A percentile compares a stretch with the other conserved stretches of the same genome.
Evolutionary conservation across 768 basidiomycete species (phyloP).

Genomic region (Suillus sp.): DNA sequence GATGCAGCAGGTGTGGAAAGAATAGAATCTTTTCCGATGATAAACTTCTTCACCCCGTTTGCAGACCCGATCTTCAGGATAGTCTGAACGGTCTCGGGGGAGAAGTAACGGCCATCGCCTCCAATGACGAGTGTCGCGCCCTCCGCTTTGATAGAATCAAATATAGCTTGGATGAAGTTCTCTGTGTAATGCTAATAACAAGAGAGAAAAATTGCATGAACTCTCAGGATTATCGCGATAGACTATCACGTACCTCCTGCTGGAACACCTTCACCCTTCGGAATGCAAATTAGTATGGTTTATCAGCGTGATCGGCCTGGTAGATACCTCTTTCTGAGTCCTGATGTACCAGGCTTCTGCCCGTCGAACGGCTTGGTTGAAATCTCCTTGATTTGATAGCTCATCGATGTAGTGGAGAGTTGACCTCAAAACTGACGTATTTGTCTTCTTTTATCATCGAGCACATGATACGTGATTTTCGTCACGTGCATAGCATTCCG

Average conservation of each 20-base stretch:
- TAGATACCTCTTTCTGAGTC: constrained; percentile 86
- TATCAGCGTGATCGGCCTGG: constrained; percentile 16
- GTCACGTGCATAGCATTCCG: constrained; percentile 11
- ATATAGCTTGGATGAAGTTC: constrained; percentile 95
- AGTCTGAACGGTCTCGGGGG: constrained; percentile 81
- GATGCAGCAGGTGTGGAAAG: constrained; percentile 97
- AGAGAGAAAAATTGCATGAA: constrained; percentile 14
- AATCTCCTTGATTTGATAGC: constrained; percentile 61
- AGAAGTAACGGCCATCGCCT: constrained; percentile 95
- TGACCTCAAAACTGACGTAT: neutral
- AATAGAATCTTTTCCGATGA: constrained; percentile 89
- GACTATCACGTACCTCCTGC: constrained; percentile 66
- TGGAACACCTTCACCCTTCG: constrained; percentile 96
- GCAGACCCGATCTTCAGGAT: constrained; percentile 94
- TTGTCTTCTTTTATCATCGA: constrained; percentile 21
- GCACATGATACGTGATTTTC: constrained; percentile 13
- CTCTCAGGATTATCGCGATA: constrained; percentile 16
- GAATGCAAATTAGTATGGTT: constrained; percentile 24
- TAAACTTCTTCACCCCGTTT: constrained; percentile 89
- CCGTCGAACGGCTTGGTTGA: constrained; percentile 86
- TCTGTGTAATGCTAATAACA: constrained; percentile 88
- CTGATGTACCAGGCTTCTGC: constrained; percentile 98
- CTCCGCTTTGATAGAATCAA: constrained; percentile 82
- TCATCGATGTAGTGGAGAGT: constrained; percentile 37
- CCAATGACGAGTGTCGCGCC: constrained; percentile 91